Evolutionary conservation across 139 green algal genomes (phyloP).

Genomic region (Eudorina sp.): DNA sequence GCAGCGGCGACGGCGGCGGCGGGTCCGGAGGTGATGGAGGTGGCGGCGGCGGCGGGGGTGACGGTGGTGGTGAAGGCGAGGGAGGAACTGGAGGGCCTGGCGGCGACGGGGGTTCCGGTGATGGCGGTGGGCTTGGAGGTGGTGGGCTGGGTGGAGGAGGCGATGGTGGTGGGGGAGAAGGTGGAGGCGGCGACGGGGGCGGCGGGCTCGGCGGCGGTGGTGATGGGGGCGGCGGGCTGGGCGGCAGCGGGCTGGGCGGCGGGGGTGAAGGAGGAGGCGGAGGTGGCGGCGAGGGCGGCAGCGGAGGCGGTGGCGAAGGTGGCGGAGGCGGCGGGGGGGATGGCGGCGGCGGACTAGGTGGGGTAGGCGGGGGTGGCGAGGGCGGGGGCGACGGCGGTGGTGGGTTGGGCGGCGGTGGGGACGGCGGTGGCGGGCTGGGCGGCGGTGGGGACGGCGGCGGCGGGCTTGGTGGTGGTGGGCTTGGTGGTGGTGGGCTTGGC

Average conservation of each 20-base stretch:
- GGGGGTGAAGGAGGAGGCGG: not conserved
- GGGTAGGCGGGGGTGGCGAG: not conserved
- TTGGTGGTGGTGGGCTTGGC: not conserved
- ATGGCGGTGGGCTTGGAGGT: not conserved
- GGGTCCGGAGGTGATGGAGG: not conserved
- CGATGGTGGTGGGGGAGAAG: not conserved
- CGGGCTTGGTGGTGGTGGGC: not conserved
- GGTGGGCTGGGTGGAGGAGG: not conserved
- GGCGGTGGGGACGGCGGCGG: not conserved
- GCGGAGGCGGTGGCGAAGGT: too few species aligned
- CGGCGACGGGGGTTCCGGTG: too few species aligned
- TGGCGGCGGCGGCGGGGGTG: not conserved
- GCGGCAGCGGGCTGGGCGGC: too few species aligned
- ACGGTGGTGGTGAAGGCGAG: not conserved
- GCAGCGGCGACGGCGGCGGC: not conserved
- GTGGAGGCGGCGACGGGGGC: not conserved
- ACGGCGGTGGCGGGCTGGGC: not conserved
- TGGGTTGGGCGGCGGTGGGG: not conserved
- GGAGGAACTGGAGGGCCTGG: not conserved
- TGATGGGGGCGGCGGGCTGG: not conserved
- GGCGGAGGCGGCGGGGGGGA: not conserved
- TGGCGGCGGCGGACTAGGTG: not conserved
- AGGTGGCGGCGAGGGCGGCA: not conserved
- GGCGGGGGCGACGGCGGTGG: not conserved
- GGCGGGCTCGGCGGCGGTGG: not conserved